A percentile compares a stretch with the other conserved stretches of the same genome.
phyloP scores from a whole-genome alignment of 2,329 filamentous ascomycete species.

The Calonectria multiphialidica region DNA sequence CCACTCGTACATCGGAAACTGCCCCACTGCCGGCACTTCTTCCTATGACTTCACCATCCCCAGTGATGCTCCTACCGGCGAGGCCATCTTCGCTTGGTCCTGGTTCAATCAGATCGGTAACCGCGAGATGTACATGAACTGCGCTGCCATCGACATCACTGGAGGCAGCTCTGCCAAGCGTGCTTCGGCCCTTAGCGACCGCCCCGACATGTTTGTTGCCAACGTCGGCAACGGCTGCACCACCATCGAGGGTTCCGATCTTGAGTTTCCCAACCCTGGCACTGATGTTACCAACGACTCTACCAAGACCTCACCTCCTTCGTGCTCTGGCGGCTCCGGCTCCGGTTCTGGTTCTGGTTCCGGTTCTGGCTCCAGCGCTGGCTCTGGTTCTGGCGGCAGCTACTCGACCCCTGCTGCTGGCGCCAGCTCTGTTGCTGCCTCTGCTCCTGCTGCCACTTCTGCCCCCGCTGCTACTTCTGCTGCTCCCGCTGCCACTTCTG shows the following conservation, averaged over 20 bases:
- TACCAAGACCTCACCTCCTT: conserved; percentile 49
- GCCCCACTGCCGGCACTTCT: conserved; percentile 58
- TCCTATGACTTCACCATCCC: conserved; percentile 77
- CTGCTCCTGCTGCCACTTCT: conserved; percentile 20
- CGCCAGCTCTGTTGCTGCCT: conserved; percentile 13
- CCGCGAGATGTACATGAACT: conserved; percentile 91
- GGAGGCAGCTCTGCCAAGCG: conserved; percentile 52
- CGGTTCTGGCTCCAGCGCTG: conserved; percentile 18
- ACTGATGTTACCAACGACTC: conserved; percentile 59
- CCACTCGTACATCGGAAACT: conserved; percentile 67
- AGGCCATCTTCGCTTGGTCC: conserved; percentile 80
- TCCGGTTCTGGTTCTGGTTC: conserved; percentile 26
- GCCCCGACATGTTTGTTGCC: conserved; percentile 78
- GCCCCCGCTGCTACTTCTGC: conserved; percentile 23
- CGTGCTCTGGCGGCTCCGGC: conserved; percentile 45
- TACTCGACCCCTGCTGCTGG: conserved; percentile 32
- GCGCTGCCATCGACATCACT: conserved; percentile 75
- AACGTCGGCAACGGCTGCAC: conserved; percentile 73
- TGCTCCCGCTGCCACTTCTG: conserved; percentile 36
- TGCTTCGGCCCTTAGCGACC: conserved; percentile 59
- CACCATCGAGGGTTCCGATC: conserved; percentile 68
- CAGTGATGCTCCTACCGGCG: conserved; percentile 67
- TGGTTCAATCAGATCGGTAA: conserved; percentile 84
- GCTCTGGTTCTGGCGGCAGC: conserved; percentile 26
- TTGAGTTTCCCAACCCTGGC: conserved; percentile 76